Evolutionary conservation across 257 asterid genomes (phyloP), one percentile per base, ranked within the genome.

Genomic region (Solanum sejunctum): DNA sequence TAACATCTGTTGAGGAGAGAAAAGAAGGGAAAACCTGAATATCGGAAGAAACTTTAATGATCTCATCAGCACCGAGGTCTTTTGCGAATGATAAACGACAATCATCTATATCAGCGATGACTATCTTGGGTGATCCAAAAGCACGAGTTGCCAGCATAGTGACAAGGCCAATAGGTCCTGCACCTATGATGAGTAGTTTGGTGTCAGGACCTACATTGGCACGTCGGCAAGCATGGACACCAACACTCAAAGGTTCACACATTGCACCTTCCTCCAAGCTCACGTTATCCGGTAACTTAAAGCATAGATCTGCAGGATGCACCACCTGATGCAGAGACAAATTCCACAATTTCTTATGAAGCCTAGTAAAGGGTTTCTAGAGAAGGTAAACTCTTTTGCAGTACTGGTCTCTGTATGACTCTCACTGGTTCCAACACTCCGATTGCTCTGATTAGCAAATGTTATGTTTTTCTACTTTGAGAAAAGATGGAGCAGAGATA

Each of bases 261-360:
- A 95, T 90, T 47, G 97, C 98, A 45, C 98, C 98, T 87, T 95
- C 98, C 91, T 95, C 98, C 91, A 95, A 89, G 84, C 96, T 95
- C 89, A 95, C 92, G 41, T 91, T 93, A 23, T 93, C 97, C 0
- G 97, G 97, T 28, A 94, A 91, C 84, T 95, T 94, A 89, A 92
- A 94, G 58, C 98, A 95, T 57, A 93, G 88, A 86, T 92, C 90
- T n/a, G 97, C 95, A 21, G 98, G 98, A 89, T 95, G 98, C 86
- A 95, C 81, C 58, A 73, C 81, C 81, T 73, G 81, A 45, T n/a
- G 81, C 57, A 73, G 26, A 69, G 57, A 73, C 41, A 73, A 47
- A 47, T 73, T 73, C 81, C 81, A 45, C 41, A 73, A 73, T 12
- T 47, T 47, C 57, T 73, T 67, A 67, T 67, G 47, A 32, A 67